Percentiles rank a stretch among this genome's conserved stretches.
phyloP scores from a whole-genome alignment of 306 rosid species.

The Gynostemma pentaphyllum region DNA sequence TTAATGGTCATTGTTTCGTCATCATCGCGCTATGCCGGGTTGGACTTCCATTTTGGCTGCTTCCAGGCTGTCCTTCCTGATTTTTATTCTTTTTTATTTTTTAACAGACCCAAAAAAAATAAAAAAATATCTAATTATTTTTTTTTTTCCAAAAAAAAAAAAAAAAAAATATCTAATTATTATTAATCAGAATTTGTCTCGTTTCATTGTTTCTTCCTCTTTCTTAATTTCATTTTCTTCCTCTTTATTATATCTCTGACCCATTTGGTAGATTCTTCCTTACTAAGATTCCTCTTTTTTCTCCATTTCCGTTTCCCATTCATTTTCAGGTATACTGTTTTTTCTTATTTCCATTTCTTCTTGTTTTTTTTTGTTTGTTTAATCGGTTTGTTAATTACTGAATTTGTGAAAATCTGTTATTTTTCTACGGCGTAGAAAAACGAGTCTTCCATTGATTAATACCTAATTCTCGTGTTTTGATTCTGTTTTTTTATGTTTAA shows the following conservation, averaged over 20 bases:
- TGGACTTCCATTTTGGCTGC: conserved; percentile 18
- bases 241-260: conserved; percentile 1
- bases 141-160: background rate
- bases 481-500: background rate
- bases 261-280: background rate
- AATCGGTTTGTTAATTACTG: background rate
- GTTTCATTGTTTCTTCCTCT: conserved; percentile 43
- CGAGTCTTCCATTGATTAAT: background rate
- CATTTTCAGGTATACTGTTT: background rate
- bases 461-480: background rate
- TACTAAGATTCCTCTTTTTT: background rate
- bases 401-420: background rate
- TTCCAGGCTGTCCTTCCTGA: conserved; percentile 10
- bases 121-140: background rate
- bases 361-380: background rate
- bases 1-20: background rate
- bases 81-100: background rate
- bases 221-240: conserved; percentile 37
- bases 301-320: background rate
- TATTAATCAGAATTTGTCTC: conserved; percentile 31
- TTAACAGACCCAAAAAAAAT: too few relatives aligned
- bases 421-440: background rate
- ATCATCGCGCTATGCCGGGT: background rate
- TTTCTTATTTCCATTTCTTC: background rate
- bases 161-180: conserved; percentile 1